These are phyloP conservation scores for Tylopilus cervinicoccineus DNA, from an alignment of 768 basidiomycete species.

Conservation along the genomic window DNA sequence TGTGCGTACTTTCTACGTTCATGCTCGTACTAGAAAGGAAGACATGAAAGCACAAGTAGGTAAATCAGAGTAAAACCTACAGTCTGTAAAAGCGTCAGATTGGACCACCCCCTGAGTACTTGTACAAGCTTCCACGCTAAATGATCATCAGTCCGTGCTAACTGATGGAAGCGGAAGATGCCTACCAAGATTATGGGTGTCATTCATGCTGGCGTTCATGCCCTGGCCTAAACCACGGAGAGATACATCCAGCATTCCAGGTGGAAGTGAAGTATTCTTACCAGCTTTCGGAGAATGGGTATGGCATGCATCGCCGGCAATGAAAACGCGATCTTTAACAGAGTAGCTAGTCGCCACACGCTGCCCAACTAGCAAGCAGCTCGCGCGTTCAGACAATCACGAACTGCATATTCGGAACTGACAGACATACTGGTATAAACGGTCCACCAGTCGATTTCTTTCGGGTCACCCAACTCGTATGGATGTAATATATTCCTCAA, in stretches of 20 bases:
- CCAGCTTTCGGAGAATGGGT: constrained; percentile 64
- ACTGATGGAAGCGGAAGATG: background rate
- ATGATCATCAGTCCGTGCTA: constrained; percentile 46
- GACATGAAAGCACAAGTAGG: no score
- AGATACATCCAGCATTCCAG: background rate
- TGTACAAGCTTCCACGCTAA: constrained; percentile 44
- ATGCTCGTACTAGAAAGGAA: constrained; percentile 48
- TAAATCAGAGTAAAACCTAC: constrained; percentile 16
- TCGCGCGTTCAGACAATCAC: background rate
- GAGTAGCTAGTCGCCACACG: constrained; percentile 63
- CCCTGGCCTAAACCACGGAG: constrained; percentile 48
- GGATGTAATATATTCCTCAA: no score
- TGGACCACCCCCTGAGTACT: constrained; percentile 39
- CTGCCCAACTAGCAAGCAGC: constrained; percentile 53
- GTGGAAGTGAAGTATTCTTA: constrained; percentile 14
- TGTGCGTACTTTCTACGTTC: constrained; percentile 65
- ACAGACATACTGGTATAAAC: constrained; percentile 56
- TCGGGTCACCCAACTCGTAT: constrained; percentile 40
- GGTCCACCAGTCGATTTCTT: constrained; percentile 48
- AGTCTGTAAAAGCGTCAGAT: constrained; percentile 34
- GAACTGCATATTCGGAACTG: background rate
- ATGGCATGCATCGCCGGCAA: constrained; percentile 71
- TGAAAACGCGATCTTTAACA: constrained; percentile 58
- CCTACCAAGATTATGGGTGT: constrained; percentile 64
- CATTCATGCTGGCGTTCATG: no score